Evolutionary conservation across 2,329 filamentous ascomycete genomes (phyloP), one percentile per base, ranked within the genome.

Genomic region (Alternaria gaisen): DNA sequence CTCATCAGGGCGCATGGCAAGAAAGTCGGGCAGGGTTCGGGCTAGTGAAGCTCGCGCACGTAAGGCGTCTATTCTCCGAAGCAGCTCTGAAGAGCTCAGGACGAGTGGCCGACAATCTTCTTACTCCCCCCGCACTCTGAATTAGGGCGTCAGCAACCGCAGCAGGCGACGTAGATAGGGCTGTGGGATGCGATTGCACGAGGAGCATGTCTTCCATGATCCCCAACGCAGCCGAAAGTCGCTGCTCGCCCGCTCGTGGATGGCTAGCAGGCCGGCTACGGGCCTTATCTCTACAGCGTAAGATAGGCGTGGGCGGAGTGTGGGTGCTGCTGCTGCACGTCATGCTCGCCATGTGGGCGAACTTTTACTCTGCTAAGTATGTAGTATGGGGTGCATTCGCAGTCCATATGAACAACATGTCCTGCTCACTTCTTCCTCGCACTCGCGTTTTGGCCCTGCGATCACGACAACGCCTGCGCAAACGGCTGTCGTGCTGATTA

Each of bases 1-100:
- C 72, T 79, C 77, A 79, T 79, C 69, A 70, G 73, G 69, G 73
- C 75, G 72, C 75, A 77, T 78, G 69, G 74, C 73, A 77, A 68
- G 62, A 58, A 54, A 58, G 58, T 53, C 43, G 14, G 58, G 58
- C 54, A 28, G 59, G 46, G 58, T 56, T 59, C 54, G 43, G 54
- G 51, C 54, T 64, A 32, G 59, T 36, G 24, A 60, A 50, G 50
- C 55, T 61, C 26, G 46, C 48, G 55, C 52, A 47, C 43, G 26
- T 40, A 44, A 48, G 34, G 51, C 60, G 40, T 38, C 38, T 30
- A 40, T 41, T 44, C 24, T 40, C 57, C 38, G 38, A 60, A 38
- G 46, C 42, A 28, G 26, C 42, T 30, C 40, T 14, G 14, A 7
- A 5, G 11, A 24, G 46, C 22, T 51, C 40, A 26, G 18, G 42